Evolutionary conservation across 192 early-diverging fungal genomes (phyloP).

Genomic region (Dimargaris cristalligena): DNA sequence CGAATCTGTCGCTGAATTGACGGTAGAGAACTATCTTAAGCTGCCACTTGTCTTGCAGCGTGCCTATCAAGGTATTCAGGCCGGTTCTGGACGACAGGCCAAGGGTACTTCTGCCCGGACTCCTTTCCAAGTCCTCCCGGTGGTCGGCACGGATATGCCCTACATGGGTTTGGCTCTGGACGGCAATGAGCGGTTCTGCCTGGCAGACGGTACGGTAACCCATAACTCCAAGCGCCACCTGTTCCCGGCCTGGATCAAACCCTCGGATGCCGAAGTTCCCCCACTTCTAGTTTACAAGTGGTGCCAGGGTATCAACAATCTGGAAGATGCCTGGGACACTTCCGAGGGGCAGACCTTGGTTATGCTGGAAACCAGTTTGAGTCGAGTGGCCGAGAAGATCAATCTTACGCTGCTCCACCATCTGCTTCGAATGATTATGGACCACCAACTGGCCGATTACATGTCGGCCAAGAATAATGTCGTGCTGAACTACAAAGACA

Average conservation of each 20-base stretch:
- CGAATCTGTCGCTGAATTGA: neutral
- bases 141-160: neutral
- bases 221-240: slow-evolving; percentile 79
- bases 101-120: too few relatives aligned
- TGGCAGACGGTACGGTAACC: slow-evolving; percentile 25
- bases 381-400: slow-evolving; percentile 90
- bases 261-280: slow-evolving; percentile 88
- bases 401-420: slow-evolving; percentile 91
- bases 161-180: slow-evolving; percentile 9
- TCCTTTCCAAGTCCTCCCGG: neutral
- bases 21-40: slow-evolving; percentile 7
- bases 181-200: slow-evolving; percentile 29
- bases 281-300: slow-evolving; percentile 95
- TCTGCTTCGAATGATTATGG: slow-evolving; percentile 83
- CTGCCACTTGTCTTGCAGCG: too few relatives aligned
- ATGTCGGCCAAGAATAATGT: slow-evolving; percentile 99
- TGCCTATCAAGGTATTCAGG: too few relatives aligned
- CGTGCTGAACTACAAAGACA: slow-evolving; percentile 93
- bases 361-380: slow-evolving; percentile 87
- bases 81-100: too few relatives aligned
- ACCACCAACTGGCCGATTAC: slow-evolving; percentile 99
- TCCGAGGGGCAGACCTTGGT: slow-evolving; percentile 82
- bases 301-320: slow-evolving; percentile 97
- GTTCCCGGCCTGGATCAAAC: slow-evolving; percentile 99
- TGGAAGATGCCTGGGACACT: slow-evolving; percentile 90